A percentile compares a stretch with the other conserved stretches of the same genome.
Conservation (phyloP, 352 stramenopile genomes). For the Globisporangium spiculum region DNA sequence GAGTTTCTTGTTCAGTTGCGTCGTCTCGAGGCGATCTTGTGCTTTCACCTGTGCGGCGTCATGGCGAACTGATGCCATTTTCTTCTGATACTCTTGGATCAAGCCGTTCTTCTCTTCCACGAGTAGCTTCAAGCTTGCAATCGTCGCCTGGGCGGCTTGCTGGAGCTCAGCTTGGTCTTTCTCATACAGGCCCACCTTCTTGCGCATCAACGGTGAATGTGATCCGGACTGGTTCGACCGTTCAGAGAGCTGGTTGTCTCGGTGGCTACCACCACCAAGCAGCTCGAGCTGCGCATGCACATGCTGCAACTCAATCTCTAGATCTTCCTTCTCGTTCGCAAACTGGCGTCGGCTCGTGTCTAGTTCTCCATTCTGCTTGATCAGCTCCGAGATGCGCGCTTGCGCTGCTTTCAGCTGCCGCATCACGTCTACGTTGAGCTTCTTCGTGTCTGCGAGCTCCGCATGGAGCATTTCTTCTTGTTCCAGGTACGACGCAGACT, state of each 20-base stretch:
- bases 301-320: slow-evolving; percentile 63
- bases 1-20: slow-evolving; percentile 62
- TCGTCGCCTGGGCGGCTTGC: slow-evolving; percentile 71
- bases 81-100: slow-evolving; percentile 59
- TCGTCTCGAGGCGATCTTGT: slow-evolving; percentile 50
- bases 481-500: slow-evolving; percentile 25
- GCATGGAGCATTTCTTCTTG: slow-evolving; percentile 23
- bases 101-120: slow-evolving; percentile 74
- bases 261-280: not conserved
- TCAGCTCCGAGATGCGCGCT: slow-evolving; percentile 35
- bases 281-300: slow-evolving; percentile 31
- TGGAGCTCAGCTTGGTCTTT: slow-evolving; percentile 72
- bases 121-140: slow-evolving; percentile 79
- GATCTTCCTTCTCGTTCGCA: slow-evolving; percentile 42
- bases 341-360: slow-evolving; percentile 47
- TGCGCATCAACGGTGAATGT: slow-evolving; percentile 42
- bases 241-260: slow-evolving; percentile 20
- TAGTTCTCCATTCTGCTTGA: slow-evolving; percentile 39
- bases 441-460: slow-evolving; percentile 34
- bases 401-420: slow-evolving; percentile 44
- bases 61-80: slow-evolving; percentile 43
- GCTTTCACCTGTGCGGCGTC: slow-evolving; percentile 48
- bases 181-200: slow-evolving; percentile 73
- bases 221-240: slow-evolving; percentile 18
- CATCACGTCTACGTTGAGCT: slow-evolving; percentile 49